Conservation (phyloP, 1,139 yeast species). For the Diutina pseudorugosa region DNA sequence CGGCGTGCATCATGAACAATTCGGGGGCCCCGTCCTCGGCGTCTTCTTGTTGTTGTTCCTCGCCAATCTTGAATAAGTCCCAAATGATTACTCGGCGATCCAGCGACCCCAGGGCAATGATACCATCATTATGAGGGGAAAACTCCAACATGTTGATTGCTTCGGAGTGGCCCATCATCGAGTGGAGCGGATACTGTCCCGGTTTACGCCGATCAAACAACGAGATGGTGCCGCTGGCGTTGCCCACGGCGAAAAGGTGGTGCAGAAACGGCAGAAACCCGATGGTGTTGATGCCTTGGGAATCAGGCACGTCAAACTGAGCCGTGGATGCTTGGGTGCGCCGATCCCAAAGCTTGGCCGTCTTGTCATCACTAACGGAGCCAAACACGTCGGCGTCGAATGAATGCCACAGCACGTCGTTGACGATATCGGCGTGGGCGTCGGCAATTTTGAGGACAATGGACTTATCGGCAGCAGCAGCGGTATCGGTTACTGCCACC, state of each 20-base stretch:
- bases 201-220: conserved; percentile 48
- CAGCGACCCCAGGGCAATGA: conserved; percentile 60
- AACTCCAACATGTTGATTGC: conserved; percentile 59
- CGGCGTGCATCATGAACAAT: conserved; percentile 77
- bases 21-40: conserved; percentile 78
- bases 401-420: conserved; percentile 63
- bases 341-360: conserved; percentile 30
- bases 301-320: conserved; percentile 18
- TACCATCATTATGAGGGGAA: conserved; percentile 59
- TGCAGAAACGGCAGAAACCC: conserved; percentile 52
- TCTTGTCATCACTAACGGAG: conserved; percentile 58
- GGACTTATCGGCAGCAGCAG: conserved; percentile 7
- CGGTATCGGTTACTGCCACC: conserved; percentile 43
- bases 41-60: conserved; percentile 70
- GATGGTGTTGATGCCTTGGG: conserved; percentile 45
- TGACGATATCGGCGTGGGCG: conserved; percentile 48
- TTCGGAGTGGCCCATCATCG: conserved; percentile 70
- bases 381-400: conserved; percentile 42
- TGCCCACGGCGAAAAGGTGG: conserved; percentile 55
- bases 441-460: conserved; percentile 13
- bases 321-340: conserved; percentile 18
- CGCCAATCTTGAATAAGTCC: conserved; percentile 65
- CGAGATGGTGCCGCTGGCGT: conserved; percentile 53
- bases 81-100: conserved; percentile 64
- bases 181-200: conserved; percentile 28